Conservation (phyloP, 129 eudicot genomes). For the Lactuca sativa region DNA sequence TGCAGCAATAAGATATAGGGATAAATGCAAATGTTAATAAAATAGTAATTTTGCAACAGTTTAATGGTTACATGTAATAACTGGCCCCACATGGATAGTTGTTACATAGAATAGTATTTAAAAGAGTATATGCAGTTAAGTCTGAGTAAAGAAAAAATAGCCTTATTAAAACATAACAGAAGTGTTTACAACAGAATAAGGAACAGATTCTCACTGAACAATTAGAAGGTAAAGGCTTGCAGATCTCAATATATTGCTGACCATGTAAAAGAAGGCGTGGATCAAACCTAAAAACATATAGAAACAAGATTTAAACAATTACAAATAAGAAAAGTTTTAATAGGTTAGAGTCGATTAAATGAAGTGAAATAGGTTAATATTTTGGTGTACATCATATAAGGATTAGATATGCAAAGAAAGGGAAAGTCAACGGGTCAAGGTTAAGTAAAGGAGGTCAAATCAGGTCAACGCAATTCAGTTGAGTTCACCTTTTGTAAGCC, state of each 20-base stretch:
- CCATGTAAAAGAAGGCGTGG: slow-evolving; percentile 94
- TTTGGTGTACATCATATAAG: background rate
- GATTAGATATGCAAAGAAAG: background rate
- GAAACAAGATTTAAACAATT: slow-evolving; percentile 6
- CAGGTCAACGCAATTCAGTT: background rate
- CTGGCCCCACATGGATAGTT: no score
- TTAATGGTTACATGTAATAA: background rate
- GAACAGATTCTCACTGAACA: slow-evolving; percentile 55
- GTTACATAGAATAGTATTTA: no score
- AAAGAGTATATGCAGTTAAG: no score
- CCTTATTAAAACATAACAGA: background rate
- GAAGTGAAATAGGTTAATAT: background rate
- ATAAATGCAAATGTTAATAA: background rate
- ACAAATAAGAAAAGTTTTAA: background rate
- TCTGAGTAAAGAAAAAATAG: no score
- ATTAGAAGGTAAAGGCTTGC: slow-evolving; percentile 76
- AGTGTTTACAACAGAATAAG: slow-evolving; percentile 13
- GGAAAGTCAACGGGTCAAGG: background rate
- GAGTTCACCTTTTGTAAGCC: no score
- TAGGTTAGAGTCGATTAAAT: background rate
- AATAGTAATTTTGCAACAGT: no score
- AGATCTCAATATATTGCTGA: slow-evolving; percentile 90
- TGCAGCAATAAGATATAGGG: background rate
- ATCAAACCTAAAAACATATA: slow-evolving; percentile 60
- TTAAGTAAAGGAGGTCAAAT: background rate